Evolutionary conservation across 192 early-diverging fungal species (phyloP).

Genomic region (Coemansia sp.): DNA sequence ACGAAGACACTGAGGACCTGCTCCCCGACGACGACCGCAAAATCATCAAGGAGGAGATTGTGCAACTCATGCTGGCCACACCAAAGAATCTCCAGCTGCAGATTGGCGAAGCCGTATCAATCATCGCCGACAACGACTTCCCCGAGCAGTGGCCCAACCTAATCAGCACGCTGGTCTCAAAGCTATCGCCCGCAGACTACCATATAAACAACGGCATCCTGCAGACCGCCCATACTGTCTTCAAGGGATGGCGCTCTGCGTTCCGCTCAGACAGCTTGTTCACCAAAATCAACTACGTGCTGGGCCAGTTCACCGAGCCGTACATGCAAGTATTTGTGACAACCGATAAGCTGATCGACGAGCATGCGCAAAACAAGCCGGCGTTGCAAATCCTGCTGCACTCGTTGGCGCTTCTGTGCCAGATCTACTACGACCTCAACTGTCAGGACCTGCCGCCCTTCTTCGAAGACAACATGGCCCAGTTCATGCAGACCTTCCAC

Average conservation of each 20-base stretch:
- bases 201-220: conserved; percentile 89
- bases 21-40: conserved; percentile 65
- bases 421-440: conserved; percentile 95
- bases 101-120: conserved; percentile 89
- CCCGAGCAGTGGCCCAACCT: conserved; percentile 86
- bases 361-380: conserved; percentile 62
- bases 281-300: conserved; percentile 88
- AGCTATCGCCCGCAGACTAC: conserved; percentile 77
- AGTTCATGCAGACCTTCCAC: conserved; percentile 82
- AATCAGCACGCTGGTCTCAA: conserved; percentile 74
- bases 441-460: conserved; percentile 96
- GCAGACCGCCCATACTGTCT: conserved; percentile 94
- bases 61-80: conserved; percentile 82
- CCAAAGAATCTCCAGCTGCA: conserved; percentile 82
- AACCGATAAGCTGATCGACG: conserved; percentile 78
- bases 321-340: conserved; percentile 83
- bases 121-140: conserved; percentile 93
- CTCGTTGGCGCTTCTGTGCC: conserved; percentile 73
- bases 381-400: conserved; percentile 76
- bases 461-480: conserved; percentile 88
- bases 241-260: conserved; percentile 88
- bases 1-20: conserved; percentile 35
- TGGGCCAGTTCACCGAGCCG: conserved; percentile 81
- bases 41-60: conserved; percentile 82
- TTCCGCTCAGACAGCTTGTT: conserved; percentile 81